A percentile compares a stretch with the other conserved stretches of the same genome.
phyloP scores from a whole-genome alignment of 208 protist species.

The Polymyxa betae region DNA sequence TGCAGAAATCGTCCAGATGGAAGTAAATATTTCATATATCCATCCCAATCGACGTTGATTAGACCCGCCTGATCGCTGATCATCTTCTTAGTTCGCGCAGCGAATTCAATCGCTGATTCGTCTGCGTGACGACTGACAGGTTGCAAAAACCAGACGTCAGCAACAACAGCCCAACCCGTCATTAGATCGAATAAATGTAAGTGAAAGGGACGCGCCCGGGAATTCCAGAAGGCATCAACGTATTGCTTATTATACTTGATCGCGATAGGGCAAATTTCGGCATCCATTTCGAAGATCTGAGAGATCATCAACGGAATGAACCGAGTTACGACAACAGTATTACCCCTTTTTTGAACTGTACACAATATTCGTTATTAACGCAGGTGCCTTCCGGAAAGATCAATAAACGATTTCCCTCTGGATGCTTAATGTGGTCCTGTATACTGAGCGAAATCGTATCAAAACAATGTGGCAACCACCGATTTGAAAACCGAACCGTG shows the following conservation, averaged over 20 bases:
- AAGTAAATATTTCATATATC: constrained; percentile 74
- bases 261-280: constrained; percentile 70
- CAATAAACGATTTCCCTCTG: constrained; percentile 8
- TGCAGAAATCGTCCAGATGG: constrained; percentile 11
- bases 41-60: constrained; percentile 74
- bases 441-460: not conserved
- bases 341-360: constrained; percentile 58
- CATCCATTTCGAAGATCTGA: constrained; percentile 53
- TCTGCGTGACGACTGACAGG: constrained; percentile 60
- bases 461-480: not conserved
- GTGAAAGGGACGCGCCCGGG: constrained; percentile 71
- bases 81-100: constrained; percentile 72
- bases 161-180: constrained; percentile 76
- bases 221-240: constrained; percentile 80
- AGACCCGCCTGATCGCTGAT: constrained; percentile 73
- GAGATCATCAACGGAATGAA: not conserved
- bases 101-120: constrained; percentile 72
- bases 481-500: not conserved
- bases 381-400: constrained; percentile 62
- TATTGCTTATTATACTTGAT: constrained; percentile 81
- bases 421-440: constrained; percentile 27
- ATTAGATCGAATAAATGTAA: constrained; percentile 75
- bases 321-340: not conserved
- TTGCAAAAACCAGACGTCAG: constrained; percentile 71
- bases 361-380: constrained; percentile 61